Base-by-base conservation (phyloP, 345 rosid species). In the Reutealis trisperma region DNA sequence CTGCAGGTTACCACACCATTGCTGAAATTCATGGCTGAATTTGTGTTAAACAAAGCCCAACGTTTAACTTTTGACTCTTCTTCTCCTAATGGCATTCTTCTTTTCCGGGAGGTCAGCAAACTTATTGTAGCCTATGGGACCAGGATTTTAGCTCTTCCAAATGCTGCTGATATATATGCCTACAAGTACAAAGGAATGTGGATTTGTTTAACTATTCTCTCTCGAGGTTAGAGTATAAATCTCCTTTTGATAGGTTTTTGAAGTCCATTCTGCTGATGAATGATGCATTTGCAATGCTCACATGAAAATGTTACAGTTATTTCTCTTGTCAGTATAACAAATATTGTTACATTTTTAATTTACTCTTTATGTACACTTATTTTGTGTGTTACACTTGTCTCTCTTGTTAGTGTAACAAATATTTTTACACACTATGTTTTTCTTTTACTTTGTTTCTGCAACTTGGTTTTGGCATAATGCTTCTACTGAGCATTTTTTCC, bases 41-140 rank as follows among this genome's bases (percentile, higher is more conserved):
- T 96, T 78, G 99, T 94, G 71, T 82, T 90, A 81, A 96, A 96
- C 93, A 94, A 96, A 84, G 89, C 97, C 77, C 98, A 94, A 79
- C 95, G 98, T 34, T 83, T 94, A 79, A 90, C 97, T 70, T 96
- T 96, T 85, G 99, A 94, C 82, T 91, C 98, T 8, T 94, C 98
- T 74, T 96, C 99, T 78, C 97, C 98, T 64, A 94, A 96, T 82
- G 99, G 99, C 84, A 94, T 96, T 86, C 97, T 96, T 73, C 99
- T 96, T 73, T 96, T 96, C 86, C 96, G 99, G 41, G 99, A 96
- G 90, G 97, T 92, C 86, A 96, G 99, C 89, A 96, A 96, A 87
- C 73, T 96, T 75, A 89, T 92, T 80, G 97, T 96, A 76, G 93
- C 93, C 77, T 96, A 96, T 79, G 99, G 99, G 74, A 86, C 97